Evolutionary conservation across 345 rosid genomes (phyloP).

Genomic region (Hibiscus syriacus): DNA sequence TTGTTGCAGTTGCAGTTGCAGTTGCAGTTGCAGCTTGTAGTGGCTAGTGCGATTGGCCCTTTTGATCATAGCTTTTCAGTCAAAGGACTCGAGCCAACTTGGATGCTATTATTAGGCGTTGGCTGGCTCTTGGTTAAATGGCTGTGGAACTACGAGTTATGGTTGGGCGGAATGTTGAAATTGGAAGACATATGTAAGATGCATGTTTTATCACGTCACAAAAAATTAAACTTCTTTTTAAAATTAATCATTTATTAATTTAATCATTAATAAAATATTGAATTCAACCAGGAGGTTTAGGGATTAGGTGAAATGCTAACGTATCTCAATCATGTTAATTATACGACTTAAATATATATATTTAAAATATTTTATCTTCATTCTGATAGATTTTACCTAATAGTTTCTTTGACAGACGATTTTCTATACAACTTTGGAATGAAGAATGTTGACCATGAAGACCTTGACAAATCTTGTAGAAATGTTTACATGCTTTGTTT

Average conservation of each 20-base stretch:
- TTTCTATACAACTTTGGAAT: background rate
- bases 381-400: background rate
- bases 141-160: background rate
- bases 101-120: background rate
- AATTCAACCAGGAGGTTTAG: too few relatives aligned
- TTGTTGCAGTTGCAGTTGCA: too few relatives aligned
- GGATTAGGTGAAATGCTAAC: too few relatives aligned
- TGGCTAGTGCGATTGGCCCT: background rate
- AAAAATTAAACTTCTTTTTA: too few relatives aligned
- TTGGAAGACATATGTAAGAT: too few relatives aligned
- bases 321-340: too few relatives aligned
- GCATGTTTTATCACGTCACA: background rate
- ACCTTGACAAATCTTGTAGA: background rate
- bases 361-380: too few relatives aligned
- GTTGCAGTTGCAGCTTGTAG: too few relatives aligned
- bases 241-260: too few relatives aligned
- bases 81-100: background rate
- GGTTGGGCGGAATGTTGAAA: background rate
- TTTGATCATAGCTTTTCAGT: background rate
- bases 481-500: too few relatives aligned
- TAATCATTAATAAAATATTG: too few relatives aligned
- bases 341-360: too few relatives aligned
- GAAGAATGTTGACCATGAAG: background rate
- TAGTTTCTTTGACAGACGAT: background rate
- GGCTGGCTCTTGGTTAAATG: background rate